Evolutionary conservation across 805 yeast species (phyloP).

Genomic region (Teunomyces panamensis): DNA sequence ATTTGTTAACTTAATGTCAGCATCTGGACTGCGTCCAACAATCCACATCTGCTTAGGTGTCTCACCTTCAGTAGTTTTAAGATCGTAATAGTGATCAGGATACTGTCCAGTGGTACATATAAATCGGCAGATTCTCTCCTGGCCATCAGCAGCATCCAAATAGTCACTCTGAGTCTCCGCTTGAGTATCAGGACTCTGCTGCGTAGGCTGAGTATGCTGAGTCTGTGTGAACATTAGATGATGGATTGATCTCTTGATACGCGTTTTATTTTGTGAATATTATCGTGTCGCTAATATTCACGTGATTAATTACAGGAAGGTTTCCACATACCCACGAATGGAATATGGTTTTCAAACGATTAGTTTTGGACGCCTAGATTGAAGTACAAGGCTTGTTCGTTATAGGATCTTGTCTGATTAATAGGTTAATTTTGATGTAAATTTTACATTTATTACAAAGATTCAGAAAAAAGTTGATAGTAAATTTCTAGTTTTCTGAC

Average conservation of each 20-base stretch:
- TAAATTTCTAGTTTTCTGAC: too few species aligned
- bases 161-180: slow-evolving; percentile 28
- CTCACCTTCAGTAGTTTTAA: slow-evolving; percentile 28
- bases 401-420: too few species aligned
- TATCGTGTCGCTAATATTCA: neutral
- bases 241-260: neutral
- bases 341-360: too few species aligned
- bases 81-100: slow-evolving; percentile 37
- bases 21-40: slow-evolving; percentile 69
- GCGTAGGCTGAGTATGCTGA: slow-evolving; percentile 5
- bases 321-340: neutral
- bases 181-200: slow-evolving; percentile 6
- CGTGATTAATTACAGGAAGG: neutral
- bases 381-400: too few species aligned
- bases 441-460: too few species aligned
- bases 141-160: slow-evolving; percentile 33
- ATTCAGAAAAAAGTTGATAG: too few species aligned
- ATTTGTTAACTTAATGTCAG: slow-evolving; percentile 61
- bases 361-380: too few species aligned
- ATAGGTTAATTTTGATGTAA: too few species aligned
- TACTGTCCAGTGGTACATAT: slow-evolving; percentile 61
- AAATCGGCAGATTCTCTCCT: slow-evolving; percentile 47
- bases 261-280: neutral
- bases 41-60: slow-evolving; percentile 47
- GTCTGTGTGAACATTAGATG: slow-evolving; percentile 2